phyloP scores from a whole-genome alignment of 2,329 filamentous ascomycete genomes.

The Bisporella sp. region DNA sequence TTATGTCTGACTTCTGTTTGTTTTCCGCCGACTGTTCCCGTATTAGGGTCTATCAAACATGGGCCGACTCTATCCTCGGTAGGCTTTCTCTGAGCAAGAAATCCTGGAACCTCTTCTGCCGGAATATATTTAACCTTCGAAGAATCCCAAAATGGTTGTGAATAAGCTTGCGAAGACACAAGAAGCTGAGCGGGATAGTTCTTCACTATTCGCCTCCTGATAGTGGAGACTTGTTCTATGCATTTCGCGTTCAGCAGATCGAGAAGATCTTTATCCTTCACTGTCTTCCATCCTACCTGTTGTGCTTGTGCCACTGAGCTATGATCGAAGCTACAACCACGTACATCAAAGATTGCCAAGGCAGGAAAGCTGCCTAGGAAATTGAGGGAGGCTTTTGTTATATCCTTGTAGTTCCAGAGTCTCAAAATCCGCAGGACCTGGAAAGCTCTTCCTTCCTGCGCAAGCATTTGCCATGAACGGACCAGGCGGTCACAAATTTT shows the following conservation, averaged over 20 bases:
- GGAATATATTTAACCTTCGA: conserved; percentile 11
- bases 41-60: neutral
- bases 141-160: conserved; percentile 9
- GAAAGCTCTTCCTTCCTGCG: conserved; percentile 20
- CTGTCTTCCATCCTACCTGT: conserved; percentile 18
- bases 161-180: conserved; percentile 5
- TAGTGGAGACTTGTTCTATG: neutral
- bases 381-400: conserved; percentile 22
- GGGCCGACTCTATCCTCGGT: neutral
- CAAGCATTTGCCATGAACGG: conserved; percentile 24
- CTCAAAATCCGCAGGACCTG: conserved; percentile 24
- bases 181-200: neutral
- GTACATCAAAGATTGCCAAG: conserved; percentile 24
- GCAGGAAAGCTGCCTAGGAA: conserved; percentile 25
- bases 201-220: conserved; percentile 3
- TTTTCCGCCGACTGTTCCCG: neutral
- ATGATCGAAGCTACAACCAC: conserved; percentile 16
- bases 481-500: conserved; percentile 23
- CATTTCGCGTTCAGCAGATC: neutral
- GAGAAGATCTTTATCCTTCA: conserved; percentile 9
- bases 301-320: conserved; percentile 5
- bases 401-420: conserved; percentile 21
- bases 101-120: conserved; percentile 9
- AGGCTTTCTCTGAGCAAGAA: conserved; percentile 7
- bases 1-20: neutral